A percentile compares a stretch with the other conserved stretches of the same genome.
Evolutionary conservation across 2,329 filamentous ascomycete species (phyloP).

Genomic region (Ploettnerulaceae sp.): DNA sequence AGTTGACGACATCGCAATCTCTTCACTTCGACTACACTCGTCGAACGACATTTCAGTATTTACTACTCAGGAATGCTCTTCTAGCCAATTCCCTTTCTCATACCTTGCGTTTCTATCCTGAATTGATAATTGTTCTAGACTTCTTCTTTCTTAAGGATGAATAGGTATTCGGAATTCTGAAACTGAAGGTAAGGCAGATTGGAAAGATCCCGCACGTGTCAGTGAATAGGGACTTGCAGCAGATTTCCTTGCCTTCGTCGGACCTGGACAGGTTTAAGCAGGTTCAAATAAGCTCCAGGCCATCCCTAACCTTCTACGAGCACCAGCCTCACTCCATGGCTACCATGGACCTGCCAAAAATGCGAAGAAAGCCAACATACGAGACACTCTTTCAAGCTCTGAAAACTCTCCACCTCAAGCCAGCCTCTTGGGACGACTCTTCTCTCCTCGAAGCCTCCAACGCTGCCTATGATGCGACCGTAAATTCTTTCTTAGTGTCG

Average conservation of each 20-base stretch:
- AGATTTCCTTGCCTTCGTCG: no score
- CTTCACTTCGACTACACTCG: neutral
- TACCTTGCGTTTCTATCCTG: no score
- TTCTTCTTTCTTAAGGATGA: no score
- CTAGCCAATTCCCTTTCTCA: no score
- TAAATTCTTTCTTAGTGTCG: conserved; percentile 62
- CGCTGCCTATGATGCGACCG: conserved; percentile 43
- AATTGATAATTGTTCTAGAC: no score
- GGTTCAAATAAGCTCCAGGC: neutral
- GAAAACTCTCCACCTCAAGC: conserved; percentile 4
- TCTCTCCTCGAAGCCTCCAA: conserved; percentile 25
- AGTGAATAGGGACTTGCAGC: no score
- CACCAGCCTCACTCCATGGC: neutral
- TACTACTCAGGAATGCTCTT: neutral
- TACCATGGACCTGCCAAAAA: neutral
- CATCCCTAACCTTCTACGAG: no score
- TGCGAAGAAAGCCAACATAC: conserved; percentile 4
- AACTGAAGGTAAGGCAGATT: no score
- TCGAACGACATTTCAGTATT: no score
- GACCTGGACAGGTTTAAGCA: no score
- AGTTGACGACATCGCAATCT: conserved; percentile 4
- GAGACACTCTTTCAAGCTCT: neutral
- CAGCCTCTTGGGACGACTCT: conserved; percentile 3
- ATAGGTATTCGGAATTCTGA: no score
- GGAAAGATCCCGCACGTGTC: no score